Conservation (phyloP, 805 yeast species). For the Myxozyma mucilagina region DNA sequence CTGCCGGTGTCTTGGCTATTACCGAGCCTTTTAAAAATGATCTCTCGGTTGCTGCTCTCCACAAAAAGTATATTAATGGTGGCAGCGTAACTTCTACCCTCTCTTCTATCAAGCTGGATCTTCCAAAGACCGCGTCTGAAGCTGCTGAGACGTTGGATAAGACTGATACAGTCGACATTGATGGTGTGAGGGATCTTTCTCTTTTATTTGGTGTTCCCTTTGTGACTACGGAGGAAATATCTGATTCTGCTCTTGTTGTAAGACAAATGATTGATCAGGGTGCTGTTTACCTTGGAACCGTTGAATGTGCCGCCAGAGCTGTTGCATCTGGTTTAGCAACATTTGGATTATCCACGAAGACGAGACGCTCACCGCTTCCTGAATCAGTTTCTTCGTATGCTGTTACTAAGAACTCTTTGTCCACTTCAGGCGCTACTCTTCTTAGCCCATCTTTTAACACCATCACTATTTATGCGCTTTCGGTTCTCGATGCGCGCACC, state of each 20-base stretch:
- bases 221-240: conserved; percentile 21
- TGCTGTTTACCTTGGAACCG: conserved; percentile 21
- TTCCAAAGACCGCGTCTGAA: neutral
- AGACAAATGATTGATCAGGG: conserved; percentile 23
- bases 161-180: conserved; percentile 15
- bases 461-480: conserved; percentile 24
- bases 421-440: conserved; percentile 25
- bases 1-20: conserved; percentile 10
- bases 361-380: neutral
- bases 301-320: conserved; percentile 9
- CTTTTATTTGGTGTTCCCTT: conserved; percentile 30
- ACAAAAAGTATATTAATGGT: neutral
- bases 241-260: conserved; percentile 16
- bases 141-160: conserved; percentile 13
- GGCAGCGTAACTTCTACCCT: neutral
- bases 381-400: conserved; percentile 6
- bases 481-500: conserved; percentile 28
- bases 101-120: neutral
- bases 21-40: conserved; percentile 5
- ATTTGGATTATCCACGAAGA: conserved; percentile 16
- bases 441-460: conserved; percentile 28
- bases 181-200: conserved; percentile 22
- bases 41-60: neutral
- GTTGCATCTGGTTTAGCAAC: conserved; percentile 8
- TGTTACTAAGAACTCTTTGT: conserved; percentile 23